Conservation (phyloP, 2,329 filamentous ascomycete genomes). For the Cladosporium sp. region DNA sequence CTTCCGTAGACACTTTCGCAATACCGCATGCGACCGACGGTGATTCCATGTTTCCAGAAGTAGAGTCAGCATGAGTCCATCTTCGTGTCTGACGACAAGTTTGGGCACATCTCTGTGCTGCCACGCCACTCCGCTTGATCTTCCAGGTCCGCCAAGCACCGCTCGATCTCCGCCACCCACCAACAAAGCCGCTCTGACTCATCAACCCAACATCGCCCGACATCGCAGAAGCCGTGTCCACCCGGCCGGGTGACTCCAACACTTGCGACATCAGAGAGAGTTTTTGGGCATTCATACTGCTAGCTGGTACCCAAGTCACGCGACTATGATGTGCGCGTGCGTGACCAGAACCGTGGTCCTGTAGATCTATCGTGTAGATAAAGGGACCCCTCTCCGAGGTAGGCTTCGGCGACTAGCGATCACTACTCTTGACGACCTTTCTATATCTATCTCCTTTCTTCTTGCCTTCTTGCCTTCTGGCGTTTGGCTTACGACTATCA, state of each 20-base stretch:
- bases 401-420: constrained; percentile 5
- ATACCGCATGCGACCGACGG: constrained; percentile 11
- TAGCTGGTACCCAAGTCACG: background rate
- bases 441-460: background rate
- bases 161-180: background rate
- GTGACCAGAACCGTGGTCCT: background rate
- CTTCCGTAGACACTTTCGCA: background rate
- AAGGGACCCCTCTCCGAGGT: constrained; percentile 13
- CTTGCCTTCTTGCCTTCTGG: background rate
- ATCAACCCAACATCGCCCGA: constrained; percentile 3
- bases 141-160: constrained; percentile 4
- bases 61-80: background rate
- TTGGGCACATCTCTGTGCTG: background rate
- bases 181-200: constrained; percentile 3
- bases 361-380: constrained; percentile 9
- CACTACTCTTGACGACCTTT: background rate
- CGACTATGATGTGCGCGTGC: constrained; percentile 7
- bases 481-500: background rate
- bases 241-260: constrained; percentile 14
- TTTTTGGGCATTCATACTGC: constrained; percentile 10
- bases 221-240: constrained; percentile 18
- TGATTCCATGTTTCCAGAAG: background rate
- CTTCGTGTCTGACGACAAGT: background rate
- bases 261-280: background rate
- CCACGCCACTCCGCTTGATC: background rate